Evolutionary conservation across 176 grass and related monocot species (phyloP).

Genomic region (Thalia dealbata): DNA sequence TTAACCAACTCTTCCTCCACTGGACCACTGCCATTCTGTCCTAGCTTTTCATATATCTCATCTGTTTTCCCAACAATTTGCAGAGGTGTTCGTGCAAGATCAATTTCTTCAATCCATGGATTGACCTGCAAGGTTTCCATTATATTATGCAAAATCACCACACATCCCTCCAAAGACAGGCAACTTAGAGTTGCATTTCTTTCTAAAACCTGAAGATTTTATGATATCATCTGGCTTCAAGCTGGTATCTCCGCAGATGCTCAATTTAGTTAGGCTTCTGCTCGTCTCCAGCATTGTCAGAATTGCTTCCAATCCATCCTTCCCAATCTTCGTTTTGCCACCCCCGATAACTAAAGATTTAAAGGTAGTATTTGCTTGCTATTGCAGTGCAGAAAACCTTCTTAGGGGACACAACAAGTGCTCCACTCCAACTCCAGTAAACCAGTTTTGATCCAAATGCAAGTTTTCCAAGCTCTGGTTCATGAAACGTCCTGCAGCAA

Average conservation of each 20-base stretch:
- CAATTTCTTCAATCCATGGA: slow-evolving; percentile 95
- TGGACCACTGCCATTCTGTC: slow-evolving; percentile 56
- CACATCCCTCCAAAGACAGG: slow-evolving; percentile 62
- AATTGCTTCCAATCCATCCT: slow-evolving; percentile 49
- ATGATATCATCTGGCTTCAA: slow-evolving; percentile 60
- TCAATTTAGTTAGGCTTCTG: slow-evolving; percentile 46
- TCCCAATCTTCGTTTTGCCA: slow-evolving; percentile 35
- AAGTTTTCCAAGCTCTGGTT: slow-evolving; percentile 65
- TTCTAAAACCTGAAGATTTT: slow-evolving; percentile 65
- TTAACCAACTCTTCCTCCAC: slow-evolving; percentile 45
- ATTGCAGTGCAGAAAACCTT: slow-evolving; percentile 72
- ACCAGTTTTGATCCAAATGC: slow-evolving; percentile 59
- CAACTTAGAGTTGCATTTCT: slow-evolving; percentile 53
- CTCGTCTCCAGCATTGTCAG: slow-evolving; percentile 83
- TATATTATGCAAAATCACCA: slow-evolving; percentile 53
- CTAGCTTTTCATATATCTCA: slow-evolving; percentile 75
- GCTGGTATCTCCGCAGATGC: slow-evolving; percentile 51
- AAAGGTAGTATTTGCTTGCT: slow-evolving; percentile 61
- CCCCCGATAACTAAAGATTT: slow-evolving; percentile 70
- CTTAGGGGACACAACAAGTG: slow-evolving; percentile 76
- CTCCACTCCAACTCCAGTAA: slow-evolving; percentile 68
- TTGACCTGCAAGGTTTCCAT: slow-evolving; percentile 66
- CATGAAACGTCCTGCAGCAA: slow-evolving; percentile 90
- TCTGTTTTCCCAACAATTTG: slow-evolving; percentile 49
- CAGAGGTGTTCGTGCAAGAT: slow-evolving; percentile 71